Conservation (phyloP, 768 basidiomycete genomes). For the Kwoniella mangroviensis region DNA sequence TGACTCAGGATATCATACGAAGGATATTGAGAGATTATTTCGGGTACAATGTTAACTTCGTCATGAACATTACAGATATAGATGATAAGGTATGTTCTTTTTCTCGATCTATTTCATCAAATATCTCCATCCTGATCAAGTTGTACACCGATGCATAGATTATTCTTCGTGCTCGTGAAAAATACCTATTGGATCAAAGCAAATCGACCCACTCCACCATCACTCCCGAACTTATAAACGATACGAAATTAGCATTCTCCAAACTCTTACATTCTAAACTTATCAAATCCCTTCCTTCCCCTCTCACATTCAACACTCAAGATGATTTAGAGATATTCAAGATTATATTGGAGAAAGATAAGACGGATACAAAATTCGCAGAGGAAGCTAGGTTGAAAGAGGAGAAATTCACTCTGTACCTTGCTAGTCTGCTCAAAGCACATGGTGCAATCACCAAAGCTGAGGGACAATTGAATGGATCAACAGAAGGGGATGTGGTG, state of each 20-base stretch:
- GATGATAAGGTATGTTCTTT: slow-evolving; percentile 87
- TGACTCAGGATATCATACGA: slow-evolving; percentile 88
- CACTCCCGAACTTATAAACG: slow-evolving; percentile 65
- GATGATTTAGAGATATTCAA: slow-evolving; percentile 65
- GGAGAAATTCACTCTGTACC: slow-evolving; percentile 92
- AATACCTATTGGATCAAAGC: slow-evolving; percentile 57
- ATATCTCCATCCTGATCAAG: no score
- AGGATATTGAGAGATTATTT: slow-evolving; percentile 94
- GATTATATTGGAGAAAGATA: slow-evolving; percentile 62
- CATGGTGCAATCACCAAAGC: slow-evolving; percentile 66
- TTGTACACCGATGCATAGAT: no score
- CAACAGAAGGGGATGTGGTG: slow-evolving; percentile 53
- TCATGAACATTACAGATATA: slow-evolving; percentile 99
- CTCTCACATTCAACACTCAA: slow-evolving; percentile 64
- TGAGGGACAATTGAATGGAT: slow-evolving; percentile 60
- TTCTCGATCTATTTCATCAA: neutral
- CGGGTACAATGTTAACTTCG: slow-evolving; percentile 95
- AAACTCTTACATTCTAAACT: slow-evolving; percentile 67
- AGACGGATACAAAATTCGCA: slow-evolving; percentile 68
- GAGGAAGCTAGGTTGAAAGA: slow-evolving; percentile 73
- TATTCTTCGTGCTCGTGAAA: slow-evolving; percentile 81
- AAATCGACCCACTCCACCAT: slow-evolving; percentile 57
- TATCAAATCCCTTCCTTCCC: slow-evolving; percentile 66
- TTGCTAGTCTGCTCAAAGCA: slow-evolving; percentile 70
- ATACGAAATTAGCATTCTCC: slow-evolving; percentile 69